Evolutionary conservation across 2,329 filamentous ascomycete genomes (phyloP).

Genomic region (Rachicladosporium sp.): DNA sequence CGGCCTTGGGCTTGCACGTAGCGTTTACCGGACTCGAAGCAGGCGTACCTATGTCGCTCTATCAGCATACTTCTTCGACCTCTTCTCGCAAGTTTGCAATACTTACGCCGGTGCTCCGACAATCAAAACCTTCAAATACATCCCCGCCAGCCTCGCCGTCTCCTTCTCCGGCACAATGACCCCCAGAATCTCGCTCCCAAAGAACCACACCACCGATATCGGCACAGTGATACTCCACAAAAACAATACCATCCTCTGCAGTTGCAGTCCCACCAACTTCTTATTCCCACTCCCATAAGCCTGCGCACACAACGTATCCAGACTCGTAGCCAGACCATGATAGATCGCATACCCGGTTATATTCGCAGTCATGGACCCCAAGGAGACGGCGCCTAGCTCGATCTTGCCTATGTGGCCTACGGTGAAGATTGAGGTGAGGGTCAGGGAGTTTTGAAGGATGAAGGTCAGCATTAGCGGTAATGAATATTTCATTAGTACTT

Average conservation of each 20-base stretch:
- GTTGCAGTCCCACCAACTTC: slow-evolving; percentile 72
- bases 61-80: no score
- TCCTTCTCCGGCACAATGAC: slow-evolving; percentile 51
- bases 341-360: slow-evolving; percentile 38
- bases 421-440: slow-evolving; percentile 36
- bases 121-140: slow-evolving; percentile 60
- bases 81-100: no score
- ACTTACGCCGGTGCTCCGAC: slow-evolving; percentile 46
- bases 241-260: slow-evolving; percentile 71
- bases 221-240: slow-evolving; percentile 60
- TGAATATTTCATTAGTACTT: slow-evolving; percentile 50
- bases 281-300: slow-evolving; percentile 87
- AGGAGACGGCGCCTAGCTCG: slow-evolving; percentile 35
- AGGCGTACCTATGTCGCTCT: slow-evolving; percentile 61
- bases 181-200: slow-evolving; percentile 46
- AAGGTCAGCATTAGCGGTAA: slow-evolving; percentile 35
- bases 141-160: slow-evolving; percentile 58
- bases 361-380: slow-evolving; percentile 37
- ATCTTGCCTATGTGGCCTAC: slow-evolving; percentile 38
- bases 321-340: slow-evolving; percentile 64
- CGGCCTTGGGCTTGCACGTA: slow-evolving; percentile 79
- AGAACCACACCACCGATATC: slow-evolving; percentile 59
- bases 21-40: slow-evolving; percentile 70
- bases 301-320: slow-evolving; percentile 88
- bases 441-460: slow-evolving; percentile 35